phyloP scores from a whole-genome alignment of 2,329 filamentous ascomycete species.

The Parascedosporium putredinis region DNA sequence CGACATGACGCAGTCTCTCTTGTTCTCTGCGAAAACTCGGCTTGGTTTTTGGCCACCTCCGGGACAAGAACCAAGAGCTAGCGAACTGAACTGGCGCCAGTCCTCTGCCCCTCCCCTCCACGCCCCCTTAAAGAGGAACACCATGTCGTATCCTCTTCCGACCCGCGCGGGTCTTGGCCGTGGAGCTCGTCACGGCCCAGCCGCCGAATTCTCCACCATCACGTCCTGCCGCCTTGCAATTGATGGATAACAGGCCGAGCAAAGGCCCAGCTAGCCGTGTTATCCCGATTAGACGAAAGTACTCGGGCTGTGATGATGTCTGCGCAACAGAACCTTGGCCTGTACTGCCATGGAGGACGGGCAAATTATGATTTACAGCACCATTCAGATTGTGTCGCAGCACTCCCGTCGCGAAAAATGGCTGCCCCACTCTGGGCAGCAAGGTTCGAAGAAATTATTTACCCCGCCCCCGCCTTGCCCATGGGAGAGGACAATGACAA shows the following conservation, averaged over 20 bases:
- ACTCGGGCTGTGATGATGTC: too few species aligned
- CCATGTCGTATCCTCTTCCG: not conserved
- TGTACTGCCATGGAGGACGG: too few species aligned
- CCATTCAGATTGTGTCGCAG: too few species aligned
- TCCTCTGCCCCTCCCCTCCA: too few species aligned
- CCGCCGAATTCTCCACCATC: not conserved
- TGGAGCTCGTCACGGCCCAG: not conserved
- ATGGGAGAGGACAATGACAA: not conserved
- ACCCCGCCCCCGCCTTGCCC: not conserved
- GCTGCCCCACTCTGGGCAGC: not conserved
- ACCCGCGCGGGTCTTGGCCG: not conserved
- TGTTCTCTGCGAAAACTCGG: too few species aligned
- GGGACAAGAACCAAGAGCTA: too few species aligned
- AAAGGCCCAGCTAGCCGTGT: not conserved
- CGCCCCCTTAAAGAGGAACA: too few species aligned
- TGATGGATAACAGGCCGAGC: not conserved
- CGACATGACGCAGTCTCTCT: too few species aligned
- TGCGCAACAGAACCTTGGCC: too few species aligned
- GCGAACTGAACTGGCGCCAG: too few species aligned
- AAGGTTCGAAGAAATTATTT: constrained; percentile 1
- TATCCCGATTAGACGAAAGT: not conserved
- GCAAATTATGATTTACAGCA: not conserved
- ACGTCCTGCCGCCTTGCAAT: not conserved
- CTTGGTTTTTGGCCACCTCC: too few species aligned
- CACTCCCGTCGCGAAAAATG: too few species aligned